Percentiles rank a stretch among this genome's conserved stretches.
phyloP scores from a whole-genome alignment of 345 rosid species.

The Capsella bursapastoris region DNA sequence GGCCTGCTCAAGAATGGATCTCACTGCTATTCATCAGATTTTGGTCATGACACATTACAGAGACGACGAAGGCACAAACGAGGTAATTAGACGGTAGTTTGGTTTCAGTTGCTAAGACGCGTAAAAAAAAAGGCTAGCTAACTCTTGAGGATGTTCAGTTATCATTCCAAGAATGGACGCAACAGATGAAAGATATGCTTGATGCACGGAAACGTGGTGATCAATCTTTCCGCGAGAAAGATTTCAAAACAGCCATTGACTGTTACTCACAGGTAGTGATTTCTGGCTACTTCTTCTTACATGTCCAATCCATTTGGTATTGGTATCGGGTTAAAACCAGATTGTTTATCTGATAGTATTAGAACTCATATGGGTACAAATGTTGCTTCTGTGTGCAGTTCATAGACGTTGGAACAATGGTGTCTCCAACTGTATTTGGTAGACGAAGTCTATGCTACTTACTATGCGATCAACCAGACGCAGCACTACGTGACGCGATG shows the following conservation, averaged over 20 bases:
- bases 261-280: slow-evolving; percentile 87
- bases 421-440: slow-evolving; percentile 91
- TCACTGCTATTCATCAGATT: slow-evolving; percentile 94
- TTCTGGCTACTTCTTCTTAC: slow-evolving; percentile 11
- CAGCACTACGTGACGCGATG: slow-evolving; percentile 95
- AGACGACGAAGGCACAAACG: slow-evolving; percentile 95
- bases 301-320: neutral
- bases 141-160: slow-evolving; percentile 50
- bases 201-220: slow-evolving; percentile 96
- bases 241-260: slow-evolving; percentile 87
- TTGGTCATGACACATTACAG: slow-evolving; percentile 83
- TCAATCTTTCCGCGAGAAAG: slow-evolving; percentile 90
- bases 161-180: slow-evolving; percentile 99
- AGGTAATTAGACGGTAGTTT: slow-evolving; percentile 49
- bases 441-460: slow-evolving; percentile 92
- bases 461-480: slow-evolving; percentile 82
- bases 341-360: neutral
- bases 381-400: slow-evolving; percentile 56
- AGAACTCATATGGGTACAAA: slow-evolving; percentile 15
- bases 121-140: neutral
- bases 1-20: slow-evolving; percentile 95
- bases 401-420: slow-evolving; percentile 84
- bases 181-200: slow-evolving; percentile 94
- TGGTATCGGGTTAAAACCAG: neutral
- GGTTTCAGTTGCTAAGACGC: neutral